These are phyloP conservation scores for Rhododendron ovatum DNA, from an alignment of 148 eudicot genomes.

Conservation along the genomic window DNA sequence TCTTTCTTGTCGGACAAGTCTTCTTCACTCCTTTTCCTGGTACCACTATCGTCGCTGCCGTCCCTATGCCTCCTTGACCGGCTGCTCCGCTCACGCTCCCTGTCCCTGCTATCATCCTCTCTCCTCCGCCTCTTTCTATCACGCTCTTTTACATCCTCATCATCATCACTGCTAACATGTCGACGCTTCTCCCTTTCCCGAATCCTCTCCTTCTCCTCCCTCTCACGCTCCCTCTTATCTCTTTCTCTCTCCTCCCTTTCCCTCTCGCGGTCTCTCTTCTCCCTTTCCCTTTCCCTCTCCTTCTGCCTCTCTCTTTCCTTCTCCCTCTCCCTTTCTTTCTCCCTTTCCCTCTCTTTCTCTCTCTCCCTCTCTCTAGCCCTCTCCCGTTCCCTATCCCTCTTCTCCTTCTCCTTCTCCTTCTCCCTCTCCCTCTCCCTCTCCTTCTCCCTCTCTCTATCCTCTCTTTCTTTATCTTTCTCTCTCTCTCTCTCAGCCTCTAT, in stretches of 20 bases:
- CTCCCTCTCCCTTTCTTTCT: constrained; percentile 6
- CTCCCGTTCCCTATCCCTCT: neutral
- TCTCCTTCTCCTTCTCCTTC: constrained; percentile 3
- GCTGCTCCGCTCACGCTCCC: constrained; percentile 40
- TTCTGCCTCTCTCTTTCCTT: constrained; percentile 4
- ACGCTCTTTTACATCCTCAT: constrained; percentile 40
- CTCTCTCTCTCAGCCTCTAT: constrained; percentile 25
- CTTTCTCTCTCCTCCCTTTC: constrained; percentile 7
- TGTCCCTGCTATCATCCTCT: constrained; percentile 45
- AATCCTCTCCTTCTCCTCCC: constrained; percentile 22
- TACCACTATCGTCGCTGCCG: constrained; percentile 41
- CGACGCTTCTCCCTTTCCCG: constrained; percentile 38
- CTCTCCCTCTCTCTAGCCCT: constrained; percentile 4
- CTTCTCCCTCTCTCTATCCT: constrained; percentile 17
- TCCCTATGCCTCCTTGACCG: constrained; percentile 47
- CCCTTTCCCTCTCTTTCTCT: neutral
- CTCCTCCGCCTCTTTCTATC: constrained; percentile 55
- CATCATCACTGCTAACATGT: constrained; percentile 37
- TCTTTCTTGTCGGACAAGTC: constrained; percentile 31
- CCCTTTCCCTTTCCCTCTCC: constrained; percentile 1
- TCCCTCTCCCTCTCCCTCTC: constrained; percentile 10
- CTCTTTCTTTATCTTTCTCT: constrained; percentile 23
- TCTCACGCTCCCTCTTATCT: neutral
- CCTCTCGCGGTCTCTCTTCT: neutral
- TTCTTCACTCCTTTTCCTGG: constrained; percentile 40